A percentile compares a stretch with the other conserved stretches of the same genome.
phyloP scores from a whole-genome alignment of 139 green algal genomes.

The Mesotaenium endlicherianum region DNA sequence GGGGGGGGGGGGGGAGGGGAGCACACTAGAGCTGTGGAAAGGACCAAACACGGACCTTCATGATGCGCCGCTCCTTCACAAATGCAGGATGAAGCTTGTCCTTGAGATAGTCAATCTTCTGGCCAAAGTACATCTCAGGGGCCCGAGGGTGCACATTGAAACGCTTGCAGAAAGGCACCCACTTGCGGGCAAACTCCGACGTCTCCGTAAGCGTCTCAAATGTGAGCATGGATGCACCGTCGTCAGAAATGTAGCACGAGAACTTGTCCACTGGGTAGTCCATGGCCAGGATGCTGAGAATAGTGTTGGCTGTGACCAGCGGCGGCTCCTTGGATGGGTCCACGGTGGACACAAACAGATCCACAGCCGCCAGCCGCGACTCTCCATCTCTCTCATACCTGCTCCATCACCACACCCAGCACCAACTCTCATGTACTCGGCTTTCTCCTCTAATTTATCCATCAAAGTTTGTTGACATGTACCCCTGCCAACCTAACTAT shows the following conservation, averaged over 20 bases:
- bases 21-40: neutral
- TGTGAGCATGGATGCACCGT: conserved; percentile 42
- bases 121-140: conserved; percentile 37
- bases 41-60: conserved; percentile 17
- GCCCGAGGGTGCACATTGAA: conserved; percentile 35
- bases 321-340: conserved; percentile 35
- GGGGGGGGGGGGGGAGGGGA: neutral
- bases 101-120: conserved; percentile 37
- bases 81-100: conserved; percentile 21
- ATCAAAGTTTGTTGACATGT: too few species aligned
- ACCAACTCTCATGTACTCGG: too few species aligned
- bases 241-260: conserved; percentile 28
- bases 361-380: conserved; percentile 4
- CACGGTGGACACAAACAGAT: conserved; percentile 29
- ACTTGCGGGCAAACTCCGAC: conserved; percentile 23
- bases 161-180: conserved; percentile 45
- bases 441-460: too few species aligned
- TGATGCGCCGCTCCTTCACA: conserved; percentile 27
- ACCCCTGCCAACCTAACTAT: too few species aligned
- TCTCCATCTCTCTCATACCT: conserved; percentile 18
- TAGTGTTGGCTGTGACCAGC: conserved; percentile 21
- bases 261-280: conserved; percentile 45
- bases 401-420: too few species aligned
- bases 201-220: conserved; percentile 42
- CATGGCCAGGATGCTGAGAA: conserved; percentile 33